Base-by-base conservation (phyloP, 2,329 filamentous ascomycete species). In the Xylaria polymorpha region DNA sequence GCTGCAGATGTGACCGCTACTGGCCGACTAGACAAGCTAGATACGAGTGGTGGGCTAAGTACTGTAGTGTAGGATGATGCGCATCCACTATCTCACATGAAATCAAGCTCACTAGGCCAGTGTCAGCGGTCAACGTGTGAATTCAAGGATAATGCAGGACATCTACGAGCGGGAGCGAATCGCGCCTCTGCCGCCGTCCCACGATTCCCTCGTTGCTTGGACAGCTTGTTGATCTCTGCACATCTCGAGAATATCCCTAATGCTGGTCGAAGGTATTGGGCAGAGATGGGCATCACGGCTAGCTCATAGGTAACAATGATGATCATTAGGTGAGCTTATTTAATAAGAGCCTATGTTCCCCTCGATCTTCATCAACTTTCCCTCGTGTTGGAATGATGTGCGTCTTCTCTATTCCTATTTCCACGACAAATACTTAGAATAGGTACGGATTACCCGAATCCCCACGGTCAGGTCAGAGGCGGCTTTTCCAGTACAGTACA, bases 111-210 rank as follows among this genome's bases (percentile, higher is more conserved):
- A 65, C 64, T 67, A 68, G 72, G 58, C 75, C 74, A 76, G 69
- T 76, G 50, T 73, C 72, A 69, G 71, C 68, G 74, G 74, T 74
- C 74, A 76, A 77, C 75, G 76, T 77, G 72, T 74, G 74, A 71
- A 69, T 70, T 67, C 71, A 73, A 64, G 74, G 73, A 72, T 75
- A 66, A 72, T 74, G 72, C 63, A 71, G 64, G 67, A 67, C 69
- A 68, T 66, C 60, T 67, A 51, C 55, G 48, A 66, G 64, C 68
- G 69, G 66, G 66, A 71, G 62, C 69, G 69, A 71, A 71, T 73
- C 61, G 66, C 65, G 69, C 64, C 64, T 67, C 65, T 71, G 70
- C 64, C 71, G 66, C 63, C 46, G 67, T 64, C 48, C 63, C 70
- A 65, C 62, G 64, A 59, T 70, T 53, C 22, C 53, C 29, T 61